Conservation (phyloP, 306 rosid genomes). For the Hippophae gyantsensis region DNA sequence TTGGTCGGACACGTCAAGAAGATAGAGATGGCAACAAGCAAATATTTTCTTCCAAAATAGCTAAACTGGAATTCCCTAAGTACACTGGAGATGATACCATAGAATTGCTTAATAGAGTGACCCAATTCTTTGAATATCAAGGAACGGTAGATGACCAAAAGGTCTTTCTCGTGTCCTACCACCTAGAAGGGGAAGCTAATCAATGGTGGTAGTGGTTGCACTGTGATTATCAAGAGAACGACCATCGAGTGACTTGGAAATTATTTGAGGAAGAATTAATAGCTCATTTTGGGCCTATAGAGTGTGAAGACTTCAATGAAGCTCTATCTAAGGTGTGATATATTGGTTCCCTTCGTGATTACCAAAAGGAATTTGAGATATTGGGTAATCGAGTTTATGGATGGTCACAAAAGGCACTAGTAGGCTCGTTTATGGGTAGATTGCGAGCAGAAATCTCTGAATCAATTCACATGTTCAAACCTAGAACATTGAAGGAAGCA, state of each 20-base stretch:
- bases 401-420: not conserved
- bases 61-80: not conserved
- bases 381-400: no score
- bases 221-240: not conserved
- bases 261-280: not conserved
- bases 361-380: no score
- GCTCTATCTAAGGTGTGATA: no score
- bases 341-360: no score
- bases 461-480: no score
- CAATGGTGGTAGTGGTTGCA: slow-evolving; percentile 3
- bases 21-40: not conserved
- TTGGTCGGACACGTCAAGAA: no score
- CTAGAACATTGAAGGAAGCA: no score
- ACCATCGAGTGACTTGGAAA: not conserved
- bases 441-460: not conserved
- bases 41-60: not conserved
- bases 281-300: not conserved
- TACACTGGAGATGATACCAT: not conserved
- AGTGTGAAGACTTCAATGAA: no score
- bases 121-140: no score
- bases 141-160: no score
- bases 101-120: no score
- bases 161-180: not conserved
- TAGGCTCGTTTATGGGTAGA: not conserved
- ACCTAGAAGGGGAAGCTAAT: not conserved